Base-by-base conservation (phyloP, 2,329 filamentous ascomycete species). In the Atkinsonella texensis region DNA sequence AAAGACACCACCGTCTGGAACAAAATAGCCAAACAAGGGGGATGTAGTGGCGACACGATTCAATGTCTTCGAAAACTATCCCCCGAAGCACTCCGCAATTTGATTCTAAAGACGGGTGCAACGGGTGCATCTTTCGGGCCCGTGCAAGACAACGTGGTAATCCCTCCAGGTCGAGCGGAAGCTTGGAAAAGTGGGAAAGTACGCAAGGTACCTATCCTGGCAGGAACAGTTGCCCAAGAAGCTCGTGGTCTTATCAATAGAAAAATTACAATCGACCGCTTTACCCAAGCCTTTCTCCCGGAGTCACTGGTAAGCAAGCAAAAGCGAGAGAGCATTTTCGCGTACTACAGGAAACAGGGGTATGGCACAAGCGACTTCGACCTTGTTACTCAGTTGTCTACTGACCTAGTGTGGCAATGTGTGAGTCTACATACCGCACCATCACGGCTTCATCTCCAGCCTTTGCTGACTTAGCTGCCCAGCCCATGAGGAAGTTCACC, bases 321-420 rank as follows among this genome's bases (percentile, higher is more conserved):
- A 12, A 53, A 58, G 33, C 44, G 49, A 4, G 47, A 55, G 5
- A 15, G 1, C 0, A 60, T 63, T 4, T 10, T 63, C 1, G 46
- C 52, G 2, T 46, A 50, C 4, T 64, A 64, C 32, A 51, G 43
- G 12, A 50, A 32, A 1, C 53, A 56, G 18, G 17, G 52, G 1
- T 28, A 38, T 11, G 9, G 60, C 10, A 31, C 50, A 28, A 54
- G 48, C 3, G 54, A 60, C 3, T 64, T 63, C 54, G 63, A 63
- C 8, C 11, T 62, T 9, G 59, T 58, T 1, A 47, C 59, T 1
- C 58, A 58, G 11, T 60, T 64, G 4, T 58, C 58, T 8, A 64
- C 60, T 2, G 63, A 64, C 28, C 60, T 55, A n/a, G 11, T 59
- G 11, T 61, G 55, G 55, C 57, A 60, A 47, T 62, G 59, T 50